These are phyloP conservation scores for Pythium monospermum DNA, from an alignment of 352 stramenopile species.

Conservation along the genomic window DNA sequence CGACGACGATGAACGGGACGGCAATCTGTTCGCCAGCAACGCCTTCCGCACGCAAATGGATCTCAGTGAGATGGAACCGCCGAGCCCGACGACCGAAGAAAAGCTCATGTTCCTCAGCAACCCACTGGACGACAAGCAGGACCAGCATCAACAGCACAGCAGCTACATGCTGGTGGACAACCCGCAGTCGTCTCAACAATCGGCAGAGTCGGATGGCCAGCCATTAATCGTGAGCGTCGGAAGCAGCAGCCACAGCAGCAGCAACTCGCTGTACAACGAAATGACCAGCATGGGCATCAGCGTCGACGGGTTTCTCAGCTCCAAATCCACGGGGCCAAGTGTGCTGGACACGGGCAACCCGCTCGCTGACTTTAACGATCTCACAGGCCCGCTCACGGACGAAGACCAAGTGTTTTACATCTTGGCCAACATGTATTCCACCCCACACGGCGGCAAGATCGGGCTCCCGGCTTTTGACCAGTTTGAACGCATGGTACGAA, in stretches of 20 bases:
- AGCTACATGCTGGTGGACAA: conserved; percentile 11
- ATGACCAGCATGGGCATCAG: conserved; percentile 78
- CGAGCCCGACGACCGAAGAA: conserved; percentile 17
- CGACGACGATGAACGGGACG: conserved; percentile 15
- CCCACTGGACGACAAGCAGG: conserved; percentile 14
- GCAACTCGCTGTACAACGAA: conserved; percentile 50
- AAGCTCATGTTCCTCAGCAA: conserved; percentile 23
- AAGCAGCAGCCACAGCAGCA: too few relatives aligned
- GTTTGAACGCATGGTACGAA: conserved; percentile 78
- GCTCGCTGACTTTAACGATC: conserved; percentile 38
- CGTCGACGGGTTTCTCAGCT: conserved; percentile 41
- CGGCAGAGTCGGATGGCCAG: conserved; percentile 2
- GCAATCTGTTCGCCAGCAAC: conserved; percentile 70
- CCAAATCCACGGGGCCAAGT: conserved; percentile 27
- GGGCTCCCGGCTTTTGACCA: conserved; percentile 79
- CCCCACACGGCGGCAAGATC: conserved; percentile 58
- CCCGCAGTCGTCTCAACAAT: conserved; percentile 13
- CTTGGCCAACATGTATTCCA: conserved; percentile 72
- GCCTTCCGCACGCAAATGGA: conserved; percentile 72
- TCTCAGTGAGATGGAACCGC: conserved; percentile 23
- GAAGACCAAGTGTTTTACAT: conserved; percentile 85
- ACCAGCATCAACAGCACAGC: conserved; percentile 4
- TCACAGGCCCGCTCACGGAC: conserved; percentile 22
- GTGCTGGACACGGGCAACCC: conserved; percentile 13
- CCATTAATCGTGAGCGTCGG: conserved; percentile 33